phyloP scores from a whole-genome alignment of 2,329 filamentous ascomycete species.

The Huntiella abstrusa region DNA sequence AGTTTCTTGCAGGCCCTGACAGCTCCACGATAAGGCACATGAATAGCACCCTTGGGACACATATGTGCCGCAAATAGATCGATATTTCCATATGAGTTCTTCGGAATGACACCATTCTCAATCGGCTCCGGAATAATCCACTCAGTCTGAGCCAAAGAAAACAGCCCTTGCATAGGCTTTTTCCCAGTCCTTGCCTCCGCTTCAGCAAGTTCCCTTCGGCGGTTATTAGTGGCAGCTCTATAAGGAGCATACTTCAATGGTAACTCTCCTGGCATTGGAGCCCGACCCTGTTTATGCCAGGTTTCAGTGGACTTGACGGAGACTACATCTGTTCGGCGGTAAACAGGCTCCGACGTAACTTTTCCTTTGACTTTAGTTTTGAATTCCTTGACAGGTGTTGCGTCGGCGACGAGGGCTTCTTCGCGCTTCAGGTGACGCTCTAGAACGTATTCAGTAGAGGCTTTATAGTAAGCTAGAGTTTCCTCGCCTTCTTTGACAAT shows the following conservation, averaged over 20 bases:
- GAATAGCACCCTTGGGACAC: conserved; percentile 67
- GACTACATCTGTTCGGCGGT: conserved; percentile 58
- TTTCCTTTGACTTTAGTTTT: conserved; percentile 55
- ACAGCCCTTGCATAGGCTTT: conserved; percentile 75
- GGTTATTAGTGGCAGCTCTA: conserved; percentile 72
- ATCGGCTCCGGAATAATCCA: conserved; percentile 91
- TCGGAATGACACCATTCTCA: conserved; percentile 67
- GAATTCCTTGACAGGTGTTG: conserved; percentile 57
- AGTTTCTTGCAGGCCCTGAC: conserved; percentile 68
- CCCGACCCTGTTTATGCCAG: conserved; percentile 92
- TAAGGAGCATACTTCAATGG: conserved; percentile 79
- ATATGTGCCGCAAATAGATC: conserved; percentile 89
- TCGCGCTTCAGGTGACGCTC: conserved; percentile 77
- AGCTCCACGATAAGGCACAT: conserved; percentile 62
- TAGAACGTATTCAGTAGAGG: conserved; percentile 67
- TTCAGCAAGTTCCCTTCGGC: conserved; percentile 78
- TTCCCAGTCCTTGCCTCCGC: conserved; percentile 59
- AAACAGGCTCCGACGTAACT: conserved; percentile 62
- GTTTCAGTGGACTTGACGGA: conserved; percentile 81
- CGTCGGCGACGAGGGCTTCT: conserved; percentile 58
- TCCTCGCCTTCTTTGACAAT: conserved; percentile 56
- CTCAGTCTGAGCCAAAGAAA: conserved; percentile 68
- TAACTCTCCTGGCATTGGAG: conserved; percentile 47
- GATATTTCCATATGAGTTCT: conserved; percentile 91
- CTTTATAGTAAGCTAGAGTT: conserved; percentile 75